Conservation (phyloP, 2,329 filamentous ascomycete species). For the Didymella lethalis region DNA sequence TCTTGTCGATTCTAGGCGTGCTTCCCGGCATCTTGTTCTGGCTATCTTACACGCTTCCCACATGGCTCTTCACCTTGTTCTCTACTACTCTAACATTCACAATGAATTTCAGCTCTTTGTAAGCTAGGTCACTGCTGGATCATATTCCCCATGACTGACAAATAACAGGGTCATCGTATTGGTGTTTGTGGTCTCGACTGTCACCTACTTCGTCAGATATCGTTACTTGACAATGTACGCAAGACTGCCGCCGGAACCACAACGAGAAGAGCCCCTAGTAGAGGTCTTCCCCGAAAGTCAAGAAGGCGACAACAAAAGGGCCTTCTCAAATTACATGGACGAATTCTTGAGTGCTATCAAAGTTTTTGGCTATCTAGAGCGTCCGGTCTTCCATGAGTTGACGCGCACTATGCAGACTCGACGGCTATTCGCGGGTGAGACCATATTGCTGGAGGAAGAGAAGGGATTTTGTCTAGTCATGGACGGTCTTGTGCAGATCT, state of each 20-base stretch:
- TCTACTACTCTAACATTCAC: constrained; percentile 95
- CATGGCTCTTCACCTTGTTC: constrained; percentile 86
- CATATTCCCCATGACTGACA: constrained; percentile 32
- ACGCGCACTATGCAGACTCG: constrained; percentile 98
- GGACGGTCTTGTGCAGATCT: constrained; percentile 95
- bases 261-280: constrained; percentile 93
- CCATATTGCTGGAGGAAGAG: constrained; percentile 92
- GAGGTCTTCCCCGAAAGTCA: constrained; percentile 94
- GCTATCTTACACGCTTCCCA: constrained; percentile 84
- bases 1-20: constrained; percentile 60
- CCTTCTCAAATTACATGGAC: constrained; percentile 93
- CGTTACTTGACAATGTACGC: constrained; percentile 98
- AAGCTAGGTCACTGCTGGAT: constrained; percentile 48
- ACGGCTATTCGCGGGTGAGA: constrained; percentile 95
- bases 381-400: constrained; percentile 96
- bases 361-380: constrained; percentile 95
- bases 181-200: constrained; percentile 77
- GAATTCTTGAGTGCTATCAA: constrained; percentile 99
- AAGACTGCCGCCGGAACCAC: constrained; percentile 88
- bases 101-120: constrained; percentile 98
- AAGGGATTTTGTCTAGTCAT: constrained; percentile 98
- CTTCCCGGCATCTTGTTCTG: constrained; percentile 74
- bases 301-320: constrained; percentile 87
- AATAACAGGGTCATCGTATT: constrained; percentile 66
- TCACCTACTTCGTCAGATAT: constrained; percentile 94